A percentile compares a stretch with the other conserved stretches of the same genome.
These are phyloP conservation scores for Phytophthora pisi DNA, from an alignment of 352 stramenopile species.

Conservation along the genomic window DNA sequence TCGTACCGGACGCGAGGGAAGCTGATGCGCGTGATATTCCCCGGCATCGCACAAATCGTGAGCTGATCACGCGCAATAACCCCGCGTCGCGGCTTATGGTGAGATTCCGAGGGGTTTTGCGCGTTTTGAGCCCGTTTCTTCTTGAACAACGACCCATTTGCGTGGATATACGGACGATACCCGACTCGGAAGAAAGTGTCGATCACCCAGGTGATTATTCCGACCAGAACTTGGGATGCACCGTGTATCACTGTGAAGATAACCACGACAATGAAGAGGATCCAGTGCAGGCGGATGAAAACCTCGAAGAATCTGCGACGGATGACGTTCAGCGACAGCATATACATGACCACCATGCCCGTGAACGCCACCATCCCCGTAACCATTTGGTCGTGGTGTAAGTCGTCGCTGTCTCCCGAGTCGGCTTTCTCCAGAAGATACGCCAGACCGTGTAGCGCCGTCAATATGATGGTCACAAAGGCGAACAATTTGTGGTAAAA, in stretches of 20 bases:
- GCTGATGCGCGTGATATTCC: constrained; percentile 34
- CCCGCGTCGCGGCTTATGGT: constrained; percentile 11
- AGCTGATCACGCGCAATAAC: constrained; percentile 22
- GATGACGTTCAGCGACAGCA: constrained; percentile 35
- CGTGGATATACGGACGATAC: constrained; percentile 11
- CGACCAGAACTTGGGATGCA: constrained; percentile 29
- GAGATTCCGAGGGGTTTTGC: neutral
- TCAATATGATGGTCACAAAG: constrained; percentile 29
- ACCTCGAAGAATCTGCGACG: constrained; percentile 49
- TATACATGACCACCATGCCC: constrained; percentile 27
- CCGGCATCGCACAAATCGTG: constrained; percentile 2
- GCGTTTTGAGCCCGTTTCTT: neutral
- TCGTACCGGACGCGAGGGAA: constrained; percentile 37
- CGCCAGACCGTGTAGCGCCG: constrained; percentile 31
- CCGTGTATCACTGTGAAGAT: constrained; percentile 40
- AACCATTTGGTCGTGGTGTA: constrained; percentile 9
- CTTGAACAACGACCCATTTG: constrained; percentile 14
- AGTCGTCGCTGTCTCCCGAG: neutral
- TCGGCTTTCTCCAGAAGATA: constrained; percentile 26
- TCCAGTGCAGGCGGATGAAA: constrained; percentile 46
- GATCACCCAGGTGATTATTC: constrained; percentile 26
- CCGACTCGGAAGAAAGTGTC: constrained; percentile 38
- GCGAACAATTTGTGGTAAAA: constrained; percentile 50
- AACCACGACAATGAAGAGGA: constrained; percentile 46
- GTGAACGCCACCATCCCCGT: constrained; percentile 28